phyloP scores from a whole-genome alignment of 164 flowering plant species.

The Cinnamomum micranthum region DNA sequence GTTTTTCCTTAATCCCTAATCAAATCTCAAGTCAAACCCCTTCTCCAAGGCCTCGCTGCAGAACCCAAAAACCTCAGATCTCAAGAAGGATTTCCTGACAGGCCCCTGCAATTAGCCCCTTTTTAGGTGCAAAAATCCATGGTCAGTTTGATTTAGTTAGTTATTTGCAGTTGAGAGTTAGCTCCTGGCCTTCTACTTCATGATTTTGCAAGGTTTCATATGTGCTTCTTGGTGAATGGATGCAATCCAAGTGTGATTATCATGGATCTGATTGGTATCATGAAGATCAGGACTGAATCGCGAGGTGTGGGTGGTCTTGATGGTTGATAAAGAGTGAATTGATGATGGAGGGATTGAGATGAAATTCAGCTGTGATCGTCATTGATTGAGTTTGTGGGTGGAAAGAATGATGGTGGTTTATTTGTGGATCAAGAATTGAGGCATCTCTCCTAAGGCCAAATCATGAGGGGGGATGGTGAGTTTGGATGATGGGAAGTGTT shows the following conservation, averaged over 20 bases:
- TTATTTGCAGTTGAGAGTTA: background rate
- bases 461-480: background rate
- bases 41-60: background rate
- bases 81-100: background rate
- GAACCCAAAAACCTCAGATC: background rate
- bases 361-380: background rate
- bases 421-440: background rate
- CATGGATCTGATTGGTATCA: background rate
- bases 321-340: background rate
- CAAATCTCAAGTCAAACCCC: constrained; percentile 37
- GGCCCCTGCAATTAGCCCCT: background rate
- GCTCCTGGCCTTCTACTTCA: too few relatives aligned
- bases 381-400: background rate
- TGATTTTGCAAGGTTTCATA: background rate
- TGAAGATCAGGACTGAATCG: background rate
- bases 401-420: background rate
- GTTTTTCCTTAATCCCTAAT: background rate
- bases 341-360: background rate
- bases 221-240: background rate
- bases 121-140: background rate
- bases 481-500: background rate
- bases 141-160: background rate
- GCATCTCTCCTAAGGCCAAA: too few relatives aligned
- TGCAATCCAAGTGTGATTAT: background rate
- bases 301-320: background rate